These are phyloP conservation scores for Solanum infundibuliforme DNA, from an alignment of 257 asterid genomes.

Conservation along the genomic window DNA sequence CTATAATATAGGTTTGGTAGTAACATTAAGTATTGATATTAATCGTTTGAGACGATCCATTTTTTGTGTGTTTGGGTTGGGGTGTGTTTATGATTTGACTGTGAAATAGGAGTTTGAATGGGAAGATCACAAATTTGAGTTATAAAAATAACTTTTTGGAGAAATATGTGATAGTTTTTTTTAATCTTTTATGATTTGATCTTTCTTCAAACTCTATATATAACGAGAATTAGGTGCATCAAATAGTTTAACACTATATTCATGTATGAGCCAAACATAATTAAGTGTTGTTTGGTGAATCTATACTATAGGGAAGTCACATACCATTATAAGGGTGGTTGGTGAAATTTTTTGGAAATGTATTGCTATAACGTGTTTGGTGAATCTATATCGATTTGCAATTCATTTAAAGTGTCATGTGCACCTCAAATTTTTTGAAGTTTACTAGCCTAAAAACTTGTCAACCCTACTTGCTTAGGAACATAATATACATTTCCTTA, in stretches of 20 bases:
- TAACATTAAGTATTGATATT: background rate
- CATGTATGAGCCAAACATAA: background rate
- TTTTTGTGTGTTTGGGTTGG: background rate
- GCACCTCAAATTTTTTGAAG: rapidly evolving
- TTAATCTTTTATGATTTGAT: no score
- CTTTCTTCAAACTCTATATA: no score
- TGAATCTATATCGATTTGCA: no score
- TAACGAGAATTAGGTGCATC: background rate
- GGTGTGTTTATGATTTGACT: background rate
- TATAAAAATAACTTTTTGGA: no score
- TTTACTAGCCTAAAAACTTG: background rate
- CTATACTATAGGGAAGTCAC: background rate
- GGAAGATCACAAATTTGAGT: background rate
- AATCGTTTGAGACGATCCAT: background rate
- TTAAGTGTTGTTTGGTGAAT: background rate
- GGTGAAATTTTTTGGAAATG: background rate
- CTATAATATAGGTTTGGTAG: background rate
- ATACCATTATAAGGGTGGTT: background rate
- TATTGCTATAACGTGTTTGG: background rate
- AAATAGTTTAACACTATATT: no score
- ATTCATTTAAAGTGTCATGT: background rate
- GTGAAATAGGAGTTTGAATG: no score
- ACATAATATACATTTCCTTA: background rate
- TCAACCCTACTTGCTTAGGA: background rate
- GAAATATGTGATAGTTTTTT: no score